Percentiles rank a stretch among this genome's conserved stretches.
Conservation (phyloP, 495 filamentous ascomycete genomes). For the Tuber brumale region DNA sequence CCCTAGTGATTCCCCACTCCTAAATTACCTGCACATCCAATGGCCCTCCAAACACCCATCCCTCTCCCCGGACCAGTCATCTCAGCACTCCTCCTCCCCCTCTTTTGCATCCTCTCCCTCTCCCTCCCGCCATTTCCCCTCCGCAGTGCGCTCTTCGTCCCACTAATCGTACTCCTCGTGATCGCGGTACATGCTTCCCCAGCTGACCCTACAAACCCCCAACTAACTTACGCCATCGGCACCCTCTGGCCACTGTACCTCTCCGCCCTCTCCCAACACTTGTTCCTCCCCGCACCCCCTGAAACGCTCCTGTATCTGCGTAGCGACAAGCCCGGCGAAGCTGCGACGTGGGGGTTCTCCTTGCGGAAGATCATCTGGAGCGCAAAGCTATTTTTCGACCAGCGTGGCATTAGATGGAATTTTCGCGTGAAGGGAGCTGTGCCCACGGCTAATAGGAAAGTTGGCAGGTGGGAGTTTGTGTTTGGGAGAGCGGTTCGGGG, state of each 20-base stretch:
- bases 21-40: background rate
- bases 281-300: conserved; percentile 17
- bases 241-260: conserved; percentile 29
- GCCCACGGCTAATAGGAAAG: conserved; percentile 1
- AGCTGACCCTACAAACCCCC: conserved; percentile 12
- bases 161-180: background rate
- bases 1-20: background rate
- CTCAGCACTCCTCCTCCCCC: background rate
- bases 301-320: conserved; percentile 19
- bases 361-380: conserved; percentile 28
- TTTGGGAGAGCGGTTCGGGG: conserved; percentile 12
- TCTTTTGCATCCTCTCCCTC: background rate
- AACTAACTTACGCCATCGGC: conserved; percentile 26
- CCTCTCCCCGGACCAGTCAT: background rate
- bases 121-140: background rate
- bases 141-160: background rate
- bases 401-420: conserved; percentile 25
- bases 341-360: conserved; percentile 23
- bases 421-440: conserved; percentile 20
- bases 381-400: conserved; percentile 16
- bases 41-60: background rate
- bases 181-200: background rate
- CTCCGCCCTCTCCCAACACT: conserved; percentile 26
- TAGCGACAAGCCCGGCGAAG: conserved; percentile 22
- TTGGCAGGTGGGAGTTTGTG: conserved; percentile 7